phyloP scores from a whole-genome alignment of 345 rosid genomes.

The Eucalyptus virginea region DNA sequence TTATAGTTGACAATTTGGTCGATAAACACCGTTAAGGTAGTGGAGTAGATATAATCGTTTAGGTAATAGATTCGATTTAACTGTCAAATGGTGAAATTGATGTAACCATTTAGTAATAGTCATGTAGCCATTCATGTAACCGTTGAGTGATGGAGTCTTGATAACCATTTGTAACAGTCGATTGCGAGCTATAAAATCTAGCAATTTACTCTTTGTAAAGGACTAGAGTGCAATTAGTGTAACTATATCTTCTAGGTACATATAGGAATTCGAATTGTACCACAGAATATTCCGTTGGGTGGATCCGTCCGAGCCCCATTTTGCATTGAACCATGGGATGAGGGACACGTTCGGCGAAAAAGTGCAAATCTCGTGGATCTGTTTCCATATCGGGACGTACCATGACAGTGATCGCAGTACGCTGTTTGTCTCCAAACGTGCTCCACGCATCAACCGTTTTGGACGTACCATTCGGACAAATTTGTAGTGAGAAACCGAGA shows the following conservation, averaged over 20 bases:
- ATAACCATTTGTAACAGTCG: background rate
- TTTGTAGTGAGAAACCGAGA: background rate
- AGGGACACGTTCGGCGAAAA: background rate
- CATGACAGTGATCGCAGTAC: background rate
- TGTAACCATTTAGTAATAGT: too few relatives aligned
- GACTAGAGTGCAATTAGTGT: background rate
- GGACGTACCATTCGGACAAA: background rate
- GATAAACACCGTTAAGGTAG: too few relatives aligned
- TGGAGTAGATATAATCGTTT: accelerated
- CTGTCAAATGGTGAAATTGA: too few relatives aligned
- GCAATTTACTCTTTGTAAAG: background rate
- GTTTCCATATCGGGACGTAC: background rate
- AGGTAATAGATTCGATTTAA: background rate
- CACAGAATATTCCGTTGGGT: background rate
- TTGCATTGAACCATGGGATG: background rate
- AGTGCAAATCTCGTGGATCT: background rate
- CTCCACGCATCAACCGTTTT: background rate
- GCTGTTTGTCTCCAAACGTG: background rate
- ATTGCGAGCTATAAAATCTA: background rate
- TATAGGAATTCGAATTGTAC: background rate
- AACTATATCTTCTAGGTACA: background rate
- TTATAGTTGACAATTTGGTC: background rate
- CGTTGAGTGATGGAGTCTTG: background rate
- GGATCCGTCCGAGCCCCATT: background rate
- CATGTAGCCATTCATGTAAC: background rate